Evolutionary conservation across 2,329 filamentous ascomycete species (phyloP).

Genomic region (Exophiala alcalophila): DNA sequence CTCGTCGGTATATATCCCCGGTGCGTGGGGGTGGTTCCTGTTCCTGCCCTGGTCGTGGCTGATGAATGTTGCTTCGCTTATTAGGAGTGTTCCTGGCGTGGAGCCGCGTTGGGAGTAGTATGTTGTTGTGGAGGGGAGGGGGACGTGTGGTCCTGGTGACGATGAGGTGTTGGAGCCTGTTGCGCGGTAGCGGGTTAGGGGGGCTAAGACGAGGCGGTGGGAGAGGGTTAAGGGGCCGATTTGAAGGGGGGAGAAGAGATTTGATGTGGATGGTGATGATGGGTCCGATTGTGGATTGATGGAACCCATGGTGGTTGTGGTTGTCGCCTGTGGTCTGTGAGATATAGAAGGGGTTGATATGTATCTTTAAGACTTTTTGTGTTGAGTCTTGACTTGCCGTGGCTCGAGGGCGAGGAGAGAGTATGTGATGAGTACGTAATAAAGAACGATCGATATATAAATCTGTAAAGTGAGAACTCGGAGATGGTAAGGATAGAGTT

Average conservation of each 20-base stretch:
- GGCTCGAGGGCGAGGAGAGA: no score
- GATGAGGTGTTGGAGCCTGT: no score
- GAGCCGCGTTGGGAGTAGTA: constrained; percentile 43
- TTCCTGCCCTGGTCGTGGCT: constrained; percentile 12
- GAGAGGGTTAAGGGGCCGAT: constrained; percentile 48
- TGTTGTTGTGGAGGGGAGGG: constrained; percentile 41
- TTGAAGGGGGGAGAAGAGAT: constrained; percentile 44
- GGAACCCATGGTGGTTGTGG: constrained; percentile 10
- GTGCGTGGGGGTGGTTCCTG: constrained; percentile 21
- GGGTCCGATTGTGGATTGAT: no score
- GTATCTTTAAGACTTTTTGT: background rate
- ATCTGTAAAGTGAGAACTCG: no score
- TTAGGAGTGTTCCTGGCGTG: constrained; percentile 39
- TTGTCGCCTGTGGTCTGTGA: background rate
- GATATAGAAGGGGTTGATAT: no score
- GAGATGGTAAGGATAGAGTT: no score
- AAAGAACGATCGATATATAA: no score
- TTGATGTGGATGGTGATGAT: constrained; percentile 31
- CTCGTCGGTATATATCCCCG: constrained; percentile 26
- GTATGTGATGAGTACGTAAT: no score
- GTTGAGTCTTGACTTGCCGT: background rate
- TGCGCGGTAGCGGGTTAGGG: constrained; percentile 54
- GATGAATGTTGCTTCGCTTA: constrained; percentile 33
- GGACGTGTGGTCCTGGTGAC: no score
- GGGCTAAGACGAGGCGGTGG: constrained; percentile 53